Evolutionary conservation across 139 green algal genomes (phyloP).

Genomic region (Microglena sp.): DNA sequence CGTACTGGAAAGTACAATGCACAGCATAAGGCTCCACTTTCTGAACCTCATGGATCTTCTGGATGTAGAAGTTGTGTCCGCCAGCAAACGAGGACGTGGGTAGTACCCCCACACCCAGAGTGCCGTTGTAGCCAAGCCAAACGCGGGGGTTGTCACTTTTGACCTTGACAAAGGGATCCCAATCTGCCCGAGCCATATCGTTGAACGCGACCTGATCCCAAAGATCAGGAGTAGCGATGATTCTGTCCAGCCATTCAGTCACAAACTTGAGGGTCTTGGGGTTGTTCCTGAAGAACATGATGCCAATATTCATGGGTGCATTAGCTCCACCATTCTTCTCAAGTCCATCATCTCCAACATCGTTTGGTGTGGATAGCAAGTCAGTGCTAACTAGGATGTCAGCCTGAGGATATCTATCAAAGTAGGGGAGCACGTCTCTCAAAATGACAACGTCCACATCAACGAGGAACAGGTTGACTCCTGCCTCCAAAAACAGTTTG

Average conservation of each 20-base stretch:
- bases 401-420: too few species aligned
- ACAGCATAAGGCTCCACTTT: slow-evolving; percentile 48
- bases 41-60: slow-evolving; percentile 42
- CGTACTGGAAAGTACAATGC: slow-evolving; percentile 66
- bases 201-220: slow-evolving; percentile 60
- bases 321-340: slow-evolving; percentile 23
- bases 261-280: slow-evolving; percentile 11
- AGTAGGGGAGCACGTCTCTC: slow-evolving; percentile 20
- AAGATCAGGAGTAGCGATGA: slow-evolving; percentile 39
- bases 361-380: slow-evolving; percentile 15
- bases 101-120: slow-evolving; percentile 41
- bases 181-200: slow-evolving; percentile 22
- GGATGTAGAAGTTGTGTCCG: slow-evolving; percentile 62
- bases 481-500: slow-evolving; percentile 19
- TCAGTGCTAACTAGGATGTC: slow-evolving; percentile 30
- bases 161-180: slow-evolving; percentile 9
- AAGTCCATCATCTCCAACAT: slow-evolving; percentile 18
- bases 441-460: slow-evolving; percentile 27
- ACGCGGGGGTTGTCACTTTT: slow-evolving; percentile 13
- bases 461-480: slow-evolving; percentile 27
- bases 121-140: slow-evolving; percentile 31
- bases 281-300: slow-evolving; percentile 24
- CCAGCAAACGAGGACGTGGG: slow-evolving; percentile 40
- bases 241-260: slow-evolving; percentile 14
- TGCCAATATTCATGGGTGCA: slow-evolving; percentile 48